Evolutionary conservation across 768 basidiomycete genomes (phyloP).

Genomic region (Xerocomellus chrysenteron): DNA sequence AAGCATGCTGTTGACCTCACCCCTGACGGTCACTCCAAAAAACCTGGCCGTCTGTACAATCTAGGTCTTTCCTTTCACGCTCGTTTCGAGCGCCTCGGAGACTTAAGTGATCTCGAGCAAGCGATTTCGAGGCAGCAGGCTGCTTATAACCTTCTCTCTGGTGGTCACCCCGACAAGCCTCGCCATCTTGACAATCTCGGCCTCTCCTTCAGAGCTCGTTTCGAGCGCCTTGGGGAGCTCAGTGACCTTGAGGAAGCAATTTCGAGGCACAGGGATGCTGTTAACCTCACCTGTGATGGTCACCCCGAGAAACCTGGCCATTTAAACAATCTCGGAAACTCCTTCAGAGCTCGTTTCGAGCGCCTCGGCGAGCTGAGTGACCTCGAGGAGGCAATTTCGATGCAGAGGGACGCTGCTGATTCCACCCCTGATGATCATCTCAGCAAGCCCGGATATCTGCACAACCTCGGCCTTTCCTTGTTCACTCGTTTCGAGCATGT

Average conservation of each 20-base stretch:
- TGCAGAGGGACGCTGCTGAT: too few relatives aligned
- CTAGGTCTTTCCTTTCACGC: background rate
- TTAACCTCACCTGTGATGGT: background rate
- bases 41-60: background rate
- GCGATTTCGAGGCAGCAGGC: background rate
- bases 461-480: background rate
- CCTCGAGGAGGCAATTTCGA: background rate
- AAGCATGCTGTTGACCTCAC: background rate
- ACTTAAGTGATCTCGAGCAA: background rate
- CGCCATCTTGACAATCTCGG: background rate
- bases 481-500: background rate
- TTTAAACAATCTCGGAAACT: too few relatives aligned
- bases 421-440: background rate
- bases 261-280: background rate
- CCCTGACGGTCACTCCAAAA: background rate
- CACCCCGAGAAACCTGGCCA: too few relatives aligned
- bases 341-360: background rate
- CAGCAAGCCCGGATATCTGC: background rate
- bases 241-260: background rate
- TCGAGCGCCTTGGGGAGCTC: background rate
- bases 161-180: background rate
- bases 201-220: background rate
- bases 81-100: background rate
- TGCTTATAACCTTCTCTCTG: background rate
- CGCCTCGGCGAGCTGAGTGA: background rate